A percentile compares a stretch with the other conserved stretches of the same genome.
Evolutionary conservation across 2,329 filamentous ascomycete species (phyloP).

Genomic region (Aspergillus felis): DNA sequence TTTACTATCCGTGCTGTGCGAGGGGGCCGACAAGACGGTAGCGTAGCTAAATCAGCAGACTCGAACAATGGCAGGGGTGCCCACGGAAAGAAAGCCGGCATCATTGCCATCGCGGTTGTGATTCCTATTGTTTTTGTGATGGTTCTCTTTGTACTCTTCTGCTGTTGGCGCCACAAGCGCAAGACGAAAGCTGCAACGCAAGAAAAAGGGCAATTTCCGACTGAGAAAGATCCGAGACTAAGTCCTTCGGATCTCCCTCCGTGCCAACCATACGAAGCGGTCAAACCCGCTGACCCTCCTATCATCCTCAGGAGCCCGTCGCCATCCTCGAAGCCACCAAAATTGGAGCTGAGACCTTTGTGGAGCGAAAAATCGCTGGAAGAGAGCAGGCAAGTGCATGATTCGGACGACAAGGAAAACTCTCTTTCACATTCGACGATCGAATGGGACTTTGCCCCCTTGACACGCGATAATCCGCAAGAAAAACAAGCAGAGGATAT

Average conservation of each 20-base stretch:
- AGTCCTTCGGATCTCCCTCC: slow-evolving; percentile 19
- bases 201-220: slow-evolving; percentile 19
- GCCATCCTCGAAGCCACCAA: slow-evolving; percentile 28
- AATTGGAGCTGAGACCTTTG: slow-evolving; percentile 31
- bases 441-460: slow-evolving; percentile 26
- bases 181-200: slow-evolving; percentile 12
- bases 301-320: slow-evolving; percentile 21
- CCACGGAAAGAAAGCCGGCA: slow-evolving; percentile 30
- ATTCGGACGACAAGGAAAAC: slow-evolving; percentile 20
- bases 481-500: slow-evolving; percentile 17
- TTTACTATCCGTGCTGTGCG: slow-evolving; percentile 41
- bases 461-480: slow-evolving; percentile 19
- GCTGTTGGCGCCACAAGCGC: slow-evolving; percentile 32
- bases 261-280: slow-evolving; percentile 23
- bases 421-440: slow-evolving; percentile 26
- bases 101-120: slow-evolving; percentile 36
- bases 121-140: slow-evolving; percentile 30
- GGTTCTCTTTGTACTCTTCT: slow-evolving; percentile 29
- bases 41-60: slow-evolving; percentile 15
- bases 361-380: slow-evolving; percentile 29
- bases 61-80: slow-evolving; percentile 12
- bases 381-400: slow-evolving; percentile 14
- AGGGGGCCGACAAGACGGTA: slow-evolving; percentile 11
- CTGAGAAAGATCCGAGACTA: slow-evolving; percentile 20
- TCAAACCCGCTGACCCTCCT: slow-evolving; percentile 17